Percentiles rank a stretch among this genome's conserved stretches.
Evolutionary conservation across 1,284 basidiomycete species (phyloP).

Genomic region (Sanguinoderma infundibulare): DNA sequence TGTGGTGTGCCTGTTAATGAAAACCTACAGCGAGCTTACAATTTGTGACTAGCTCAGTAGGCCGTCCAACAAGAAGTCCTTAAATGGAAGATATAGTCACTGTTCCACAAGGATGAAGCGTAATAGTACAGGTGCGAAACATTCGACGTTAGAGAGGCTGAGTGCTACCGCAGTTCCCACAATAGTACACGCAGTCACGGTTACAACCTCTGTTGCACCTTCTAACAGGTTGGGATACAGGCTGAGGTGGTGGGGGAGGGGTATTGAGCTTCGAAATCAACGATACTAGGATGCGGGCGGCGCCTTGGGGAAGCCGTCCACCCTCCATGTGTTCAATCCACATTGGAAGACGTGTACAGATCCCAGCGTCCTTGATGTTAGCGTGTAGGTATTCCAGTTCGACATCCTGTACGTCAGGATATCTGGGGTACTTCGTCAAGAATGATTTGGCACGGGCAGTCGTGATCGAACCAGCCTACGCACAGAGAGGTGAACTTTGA

Average conservation of each 20-base stretch:
- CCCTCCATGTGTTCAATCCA: conserved; percentile 14
- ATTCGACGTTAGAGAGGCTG: too few relatives aligned
- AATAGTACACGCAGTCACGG: too few relatives aligned
- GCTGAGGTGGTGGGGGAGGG: neutral
- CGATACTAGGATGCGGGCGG: neutral
- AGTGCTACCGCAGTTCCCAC: too few relatives aligned
- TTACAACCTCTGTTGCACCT: conserved; percentile 1
- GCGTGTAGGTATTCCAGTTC: conserved; percentile 10
- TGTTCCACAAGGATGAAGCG: too few relatives aligned
- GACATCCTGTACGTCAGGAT: conserved; percentile 7
- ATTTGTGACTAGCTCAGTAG: too few relatives aligned
- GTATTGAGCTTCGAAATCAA: neutral
- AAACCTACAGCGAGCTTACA: too few relatives aligned
- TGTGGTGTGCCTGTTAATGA: neutral
- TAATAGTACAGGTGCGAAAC: too few relatives aligned
- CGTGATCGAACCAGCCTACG: neutral
- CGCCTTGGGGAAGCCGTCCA: conserved; percentile 3
- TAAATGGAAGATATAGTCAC: too few relatives aligned
- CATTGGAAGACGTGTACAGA: conserved; percentile 3
- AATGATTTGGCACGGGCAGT: neutral
- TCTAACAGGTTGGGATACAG: neutral
- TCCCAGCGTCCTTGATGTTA: conserved; percentile 2
- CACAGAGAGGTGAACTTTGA: conserved; percentile 24
- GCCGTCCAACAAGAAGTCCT: too few relatives aligned
- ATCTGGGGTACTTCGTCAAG: neutral